These are phyloP conservation scores for Thalassiosira delicatula DNA, from an alignment of 352 stramenopile species.

Conservation along the genomic window DNA sequence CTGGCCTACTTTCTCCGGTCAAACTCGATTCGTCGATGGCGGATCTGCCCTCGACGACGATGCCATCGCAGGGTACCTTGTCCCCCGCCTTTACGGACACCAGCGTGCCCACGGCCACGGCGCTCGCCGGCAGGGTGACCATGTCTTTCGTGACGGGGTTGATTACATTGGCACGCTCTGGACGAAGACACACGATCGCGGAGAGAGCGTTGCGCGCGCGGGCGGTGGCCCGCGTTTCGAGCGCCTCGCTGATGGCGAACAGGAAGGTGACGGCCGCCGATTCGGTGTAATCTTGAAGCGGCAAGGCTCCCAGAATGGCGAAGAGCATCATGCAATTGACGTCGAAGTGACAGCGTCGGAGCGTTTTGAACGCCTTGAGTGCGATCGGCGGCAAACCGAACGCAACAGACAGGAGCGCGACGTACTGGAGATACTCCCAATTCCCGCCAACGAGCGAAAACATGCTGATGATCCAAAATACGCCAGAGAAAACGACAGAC, in stretches of 20 bases:
- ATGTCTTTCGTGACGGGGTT: slow-evolving; percentile 62
- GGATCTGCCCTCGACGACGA: slow-evolving; percentile 88
- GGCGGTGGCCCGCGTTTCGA: slow-evolving; percentile 75
- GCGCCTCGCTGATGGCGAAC: slow-evolving; percentile 81
- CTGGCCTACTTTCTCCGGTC: slow-evolving; percentile 91
- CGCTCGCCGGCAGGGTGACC: slow-evolving; percentile 73
- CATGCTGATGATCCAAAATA: slow-evolving; percentile 80
- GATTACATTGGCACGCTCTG: slow-evolving; percentile 82
- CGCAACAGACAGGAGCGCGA: slow-evolving; percentile 68
- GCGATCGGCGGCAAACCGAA: slow-evolving; percentile 77
- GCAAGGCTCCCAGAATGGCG: slow-evolving; percentile 71
- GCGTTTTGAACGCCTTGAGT: slow-evolving; percentile 74
- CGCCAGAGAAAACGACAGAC: slow-evolving; percentile 73
- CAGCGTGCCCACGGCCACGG: slow-evolving; percentile 85
- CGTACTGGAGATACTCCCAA: slow-evolving; percentile 67
- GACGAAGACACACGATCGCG: slow-evolving; percentile 76
- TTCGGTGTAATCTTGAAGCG: slow-evolving; percentile 81
- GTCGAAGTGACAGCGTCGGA: slow-evolving; percentile 78
- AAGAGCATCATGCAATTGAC: slow-evolving; percentile 86
- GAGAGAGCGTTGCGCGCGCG: slow-evolving; percentile 75
- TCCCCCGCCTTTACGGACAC: slow-evolving; percentile 91
- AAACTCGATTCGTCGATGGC: slow-evolving; percentile 94
- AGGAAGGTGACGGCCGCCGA: slow-evolving; percentile 83
- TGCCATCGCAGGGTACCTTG: slow-evolving; percentile 91
- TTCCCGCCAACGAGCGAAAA: slow-evolving; percentile 50